These are phyloP conservation scores for Aotearoamyces nothofagi DNA, from an alignment of 2,329 filamentous ascomycete genomes.

Conservation along the genomic window DNA sequence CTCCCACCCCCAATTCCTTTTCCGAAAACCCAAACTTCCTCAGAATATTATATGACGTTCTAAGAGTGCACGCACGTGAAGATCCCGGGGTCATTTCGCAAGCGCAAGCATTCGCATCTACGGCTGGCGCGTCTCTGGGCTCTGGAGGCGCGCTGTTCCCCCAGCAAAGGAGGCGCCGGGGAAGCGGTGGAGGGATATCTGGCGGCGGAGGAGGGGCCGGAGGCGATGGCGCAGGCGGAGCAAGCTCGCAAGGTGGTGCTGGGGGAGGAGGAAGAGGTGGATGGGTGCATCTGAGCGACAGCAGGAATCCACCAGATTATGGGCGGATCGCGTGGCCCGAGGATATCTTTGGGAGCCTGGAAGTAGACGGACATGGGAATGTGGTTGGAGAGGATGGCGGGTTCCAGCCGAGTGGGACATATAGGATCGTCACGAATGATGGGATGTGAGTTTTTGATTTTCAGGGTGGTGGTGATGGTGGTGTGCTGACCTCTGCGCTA, in stretches of 20 bases:
- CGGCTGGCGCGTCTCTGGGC: slow-evolving; percentile 36
- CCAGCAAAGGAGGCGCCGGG: slow-evolving; percentile 17
- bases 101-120: slow-evolving; percentile 42
- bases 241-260: slow-evolving; percentile 42
- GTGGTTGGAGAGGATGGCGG: slow-evolving; percentile 26
- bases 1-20: slow-evolving; percentile 45
- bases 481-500: slow-evolving; percentile 13
- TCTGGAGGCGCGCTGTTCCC: slow-evolving; percentile 35
- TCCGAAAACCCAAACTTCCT: slow-evolving; percentile 42
- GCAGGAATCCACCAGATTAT: slow-evolving; percentile 48
- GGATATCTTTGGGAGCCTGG: slow-evolving; percentile 53
- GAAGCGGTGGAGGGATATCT: slow-evolving; percentile 21
- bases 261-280: slow-evolving; percentile 45
- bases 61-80: slow-evolving; percentile 36
- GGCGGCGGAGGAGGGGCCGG: slow-evolving; percentile 27
- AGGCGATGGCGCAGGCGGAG: slow-evolving; percentile 38
- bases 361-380: slow-evolving; percentile 41
- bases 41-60: slow-evolving; percentile 40
- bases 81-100: slow-evolving; percentile 40
- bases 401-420: slow-evolving; percentile 45
- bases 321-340: slow-evolving; percentile 55
- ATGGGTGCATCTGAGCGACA: slow-evolving; percentile 49
- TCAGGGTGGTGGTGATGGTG: slow-evolving; percentile 1
- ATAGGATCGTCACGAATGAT: slow-evolving; percentile 47
- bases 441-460: slow-evolving; percentile 48